Conservation (phyloP, 352 stramenopile genomes). For the Hyaloperonospora brassicae region DNA sequence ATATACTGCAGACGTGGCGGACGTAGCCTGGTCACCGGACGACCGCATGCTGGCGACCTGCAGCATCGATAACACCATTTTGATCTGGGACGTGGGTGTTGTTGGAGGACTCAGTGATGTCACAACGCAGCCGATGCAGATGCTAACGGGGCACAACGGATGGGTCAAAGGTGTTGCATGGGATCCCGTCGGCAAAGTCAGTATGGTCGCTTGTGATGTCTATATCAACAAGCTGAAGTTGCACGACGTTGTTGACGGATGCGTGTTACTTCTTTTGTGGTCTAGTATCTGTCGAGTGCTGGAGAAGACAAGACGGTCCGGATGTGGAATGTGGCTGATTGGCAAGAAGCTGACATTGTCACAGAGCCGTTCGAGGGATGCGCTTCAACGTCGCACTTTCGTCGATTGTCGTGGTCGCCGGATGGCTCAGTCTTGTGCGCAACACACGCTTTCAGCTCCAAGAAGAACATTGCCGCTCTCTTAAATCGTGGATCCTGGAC, state of each 20-base stretch:
- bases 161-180: slow-evolving; percentile 85
- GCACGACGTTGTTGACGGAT: background rate
- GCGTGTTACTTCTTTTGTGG: background rate
- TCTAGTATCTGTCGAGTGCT: slow-evolving; percentile 75
- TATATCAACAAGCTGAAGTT: background rate
- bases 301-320: slow-evolving; percentile 83
- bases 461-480: slow-evolving; percentile 79
- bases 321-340: slow-evolving; percentile 77
- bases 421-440: slow-evolving; percentile 73
- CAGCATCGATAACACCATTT: slow-evolving; percentile 85
- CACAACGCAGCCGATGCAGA: slow-evolving; percentile 78
- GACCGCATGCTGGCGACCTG: slow-evolving; percentile 83
- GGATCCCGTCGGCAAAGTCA: slow-evolving; percentile 79
- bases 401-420: slow-evolving; percentile 76
- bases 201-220: background rate
- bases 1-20: slow-evolving; percentile 55
- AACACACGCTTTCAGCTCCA: slow-evolving; percentile 81
- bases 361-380: slow-evolving; percentile 69
- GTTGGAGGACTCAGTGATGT: slow-evolving; percentile 40
- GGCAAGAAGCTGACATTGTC: slow-evolving; percentile 58
- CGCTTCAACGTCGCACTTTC: slow-evolving; percentile 76
- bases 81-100: slow-evolving; percentile 76
- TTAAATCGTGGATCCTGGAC: slow-evolving; percentile 69
- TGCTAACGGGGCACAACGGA: slow-evolving; percentile 65
- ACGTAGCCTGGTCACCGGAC: slow-evolving; percentile 81